These are phyloP conservation scores for Pleurotus tuber-regium DNA, from an alignment of 768 basidiomycete species.

Conservation along the genomic window DNA sequence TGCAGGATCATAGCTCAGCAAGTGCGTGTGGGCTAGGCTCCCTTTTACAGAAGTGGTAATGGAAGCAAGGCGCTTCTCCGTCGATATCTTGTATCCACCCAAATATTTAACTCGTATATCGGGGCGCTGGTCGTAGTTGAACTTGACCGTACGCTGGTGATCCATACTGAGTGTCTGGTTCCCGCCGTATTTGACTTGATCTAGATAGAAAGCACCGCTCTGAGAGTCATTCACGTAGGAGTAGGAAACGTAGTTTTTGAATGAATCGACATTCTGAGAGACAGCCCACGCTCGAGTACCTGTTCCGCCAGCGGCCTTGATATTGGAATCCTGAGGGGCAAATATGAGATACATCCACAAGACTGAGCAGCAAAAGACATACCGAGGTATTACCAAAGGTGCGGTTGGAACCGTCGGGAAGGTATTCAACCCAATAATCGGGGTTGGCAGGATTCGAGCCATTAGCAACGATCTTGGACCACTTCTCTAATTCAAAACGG, in stretches of 20 bases:
- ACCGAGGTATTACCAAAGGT: conserved; percentile 9
- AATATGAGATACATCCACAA: background rate
- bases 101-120: background rate
- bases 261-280: conserved; percentile 7
- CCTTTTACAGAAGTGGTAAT: background rate
- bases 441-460: conserved; percentile 9
- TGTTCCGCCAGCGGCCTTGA: conserved; percentile 12
- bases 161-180: background rate
- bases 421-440: conserved; percentile 13
- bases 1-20: background rate
- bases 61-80: background rate
- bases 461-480: conserved; percentile 12
- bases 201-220: background rate
- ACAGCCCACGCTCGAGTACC: conserved; percentile 12
- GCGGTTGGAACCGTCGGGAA: conserved; percentile 10
- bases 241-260: conserved; percentile 11
- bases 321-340: conserved; percentile 9
- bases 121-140: background rate
- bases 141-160: background rate
- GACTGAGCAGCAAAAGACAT: background rate
- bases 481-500: conserved; percentile 14
- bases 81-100: background rate
- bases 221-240: conserved; percentile 1
- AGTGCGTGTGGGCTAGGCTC: background rate
- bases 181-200: background rate